Conservation (phyloP, 192 early-diverging fungal genomes). For the Linnemannia hyalina region DNA sequence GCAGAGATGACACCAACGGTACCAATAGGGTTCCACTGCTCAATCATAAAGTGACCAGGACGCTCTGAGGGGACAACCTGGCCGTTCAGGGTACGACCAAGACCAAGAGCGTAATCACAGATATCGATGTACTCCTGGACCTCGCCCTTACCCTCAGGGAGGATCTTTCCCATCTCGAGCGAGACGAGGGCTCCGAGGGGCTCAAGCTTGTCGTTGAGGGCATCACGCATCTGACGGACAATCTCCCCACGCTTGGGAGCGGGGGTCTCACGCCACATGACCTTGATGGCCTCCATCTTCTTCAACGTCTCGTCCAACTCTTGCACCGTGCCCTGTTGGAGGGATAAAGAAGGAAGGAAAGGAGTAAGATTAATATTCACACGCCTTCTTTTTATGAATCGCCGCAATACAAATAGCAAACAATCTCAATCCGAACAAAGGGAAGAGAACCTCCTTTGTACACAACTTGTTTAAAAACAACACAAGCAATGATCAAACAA, state of each 20-base stretch:
- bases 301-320: conserved; percentile 77
- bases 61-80: conserved; percentile 89
- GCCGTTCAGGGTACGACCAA: conserved; percentile 86
- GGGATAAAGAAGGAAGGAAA: not conserved
- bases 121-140: conserved; percentile 98
- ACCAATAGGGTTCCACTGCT: conserved; percentile 95
- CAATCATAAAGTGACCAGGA: conserved; percentile 95
- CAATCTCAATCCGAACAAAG: not conserved
- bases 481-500: not conserved
- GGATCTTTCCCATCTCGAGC: conserved; percentile 96
- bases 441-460: not conserved
- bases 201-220: conserved; percentile 78
- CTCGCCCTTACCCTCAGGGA: conserved; percentile 93
- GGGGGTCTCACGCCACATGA: conserved; percentile 68
- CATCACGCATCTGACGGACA: conserved; percentile 89
- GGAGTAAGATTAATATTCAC: not conserved
- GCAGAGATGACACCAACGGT: conserved; percentile 94
- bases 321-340: conserved; percentile 56
- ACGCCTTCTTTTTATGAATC: not conserved
- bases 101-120: conserved; percentile 90
- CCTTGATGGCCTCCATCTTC: conserved; percentile 70
- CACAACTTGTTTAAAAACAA: not conserved
- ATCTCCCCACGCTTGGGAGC: conserved; percentile 92
- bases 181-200: conserved; percentile 89
- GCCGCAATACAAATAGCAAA: not conserved